Conservation (phyloP, 768 basidiomycete species). For the Trametes coccinea region DNA sequence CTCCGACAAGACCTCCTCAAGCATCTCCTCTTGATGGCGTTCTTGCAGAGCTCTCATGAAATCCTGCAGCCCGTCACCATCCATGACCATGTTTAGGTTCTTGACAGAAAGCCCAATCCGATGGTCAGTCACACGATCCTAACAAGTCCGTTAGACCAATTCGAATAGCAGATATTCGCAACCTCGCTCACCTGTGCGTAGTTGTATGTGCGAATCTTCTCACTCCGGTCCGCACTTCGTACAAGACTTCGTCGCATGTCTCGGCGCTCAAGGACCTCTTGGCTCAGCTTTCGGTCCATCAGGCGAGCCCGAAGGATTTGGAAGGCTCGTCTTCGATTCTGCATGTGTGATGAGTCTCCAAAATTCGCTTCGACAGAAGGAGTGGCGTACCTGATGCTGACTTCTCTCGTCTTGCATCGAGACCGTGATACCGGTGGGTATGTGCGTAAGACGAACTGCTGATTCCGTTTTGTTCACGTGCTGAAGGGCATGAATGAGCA, state of each 20-base stretch:
- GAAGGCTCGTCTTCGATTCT: slow-evolving; percentile 95
- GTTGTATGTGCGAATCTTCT: slow-evolving; percentile 96
- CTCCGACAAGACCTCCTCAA: slow-evolving; percentile 27
- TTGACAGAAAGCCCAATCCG: slow-evolving; percentile 76
- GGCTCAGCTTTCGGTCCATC: slow-evolving; percentile 73
- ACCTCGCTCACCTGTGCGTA: slow-evolving; percentile 67
- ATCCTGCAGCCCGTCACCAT: slow-evolving; percentile 60
- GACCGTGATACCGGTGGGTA: slow-evolving; percentile 90
- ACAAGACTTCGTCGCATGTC: slow-evolving; percentile 73
- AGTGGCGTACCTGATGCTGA: slow-evolving; percentile 77
- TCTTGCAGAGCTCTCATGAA: slow-evolving; percentile 59
- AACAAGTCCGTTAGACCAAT: background rate
- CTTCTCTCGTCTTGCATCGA: slow-evolving; percentile 98
- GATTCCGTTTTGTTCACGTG: slow-evolving; percentile 99
- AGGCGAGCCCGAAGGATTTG: slow-evolving; percentile 85
- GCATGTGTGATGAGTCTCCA: background rate
- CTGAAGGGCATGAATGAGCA: slow-evolving; percentile 37
- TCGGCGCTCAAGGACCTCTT: slow-evolving; percentile 70
- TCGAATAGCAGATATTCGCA: background rate
- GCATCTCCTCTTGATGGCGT: slow-evolving; percentile 28
- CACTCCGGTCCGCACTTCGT: slow-evolving; percentile 80
- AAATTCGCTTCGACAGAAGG: background rate
- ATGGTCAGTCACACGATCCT: slow-evolving; percentile 95
- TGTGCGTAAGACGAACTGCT: slow-evolving; percentile 90
- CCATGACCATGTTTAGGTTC: slow-evolving; percentile 64